A percentile compares a stretch with the other conserved stretches of the same genome.
Evolutionary conservation across 441 rosid species (phyloP).

Genomic region (Syzygium syzygioides): DNA sequence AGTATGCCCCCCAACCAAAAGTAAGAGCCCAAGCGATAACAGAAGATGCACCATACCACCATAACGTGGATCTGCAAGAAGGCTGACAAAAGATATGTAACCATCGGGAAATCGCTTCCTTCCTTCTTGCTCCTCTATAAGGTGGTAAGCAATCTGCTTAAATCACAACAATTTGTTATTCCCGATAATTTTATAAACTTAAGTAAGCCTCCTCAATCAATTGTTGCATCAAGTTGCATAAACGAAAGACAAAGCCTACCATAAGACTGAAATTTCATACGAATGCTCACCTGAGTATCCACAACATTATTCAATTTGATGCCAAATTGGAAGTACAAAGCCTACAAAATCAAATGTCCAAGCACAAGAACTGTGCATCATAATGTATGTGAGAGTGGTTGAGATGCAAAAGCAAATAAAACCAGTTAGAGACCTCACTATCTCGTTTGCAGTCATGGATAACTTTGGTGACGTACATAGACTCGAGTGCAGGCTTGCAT

Average conservation of each 20-base stretch:
- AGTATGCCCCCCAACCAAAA: background rate
- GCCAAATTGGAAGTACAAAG: conserved; percentile 86
- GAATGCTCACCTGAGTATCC: conserved; percentile 74
- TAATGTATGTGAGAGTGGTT: conserved; percentile 6
- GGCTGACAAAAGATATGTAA: conserved; percentile 88
- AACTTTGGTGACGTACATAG: conserved; percentile 75
- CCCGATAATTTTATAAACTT: background rate
- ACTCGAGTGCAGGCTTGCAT: conserved; percentile 98
- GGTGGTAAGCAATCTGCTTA: conserved; percentile 75
- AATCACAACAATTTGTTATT: background rate
- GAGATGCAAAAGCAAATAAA: conserved; percentile 12
- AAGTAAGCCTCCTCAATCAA: background rate
- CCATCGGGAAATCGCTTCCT: conserved; percentile 47
- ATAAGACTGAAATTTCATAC: conserved; percentile 5
- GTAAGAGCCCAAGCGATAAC: background rate
- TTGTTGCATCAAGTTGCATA: background rate
- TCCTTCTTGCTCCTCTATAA: conserved; percentile 90
- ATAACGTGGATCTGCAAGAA: conserved; percentile 94
- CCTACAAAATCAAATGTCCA: conserved; percentile 34
- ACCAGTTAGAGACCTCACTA: conserved; percentile 73
- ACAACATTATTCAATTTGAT: conserved; percentile 73
- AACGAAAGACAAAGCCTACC: background rate
- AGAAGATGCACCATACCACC: conserved; percentile 47
- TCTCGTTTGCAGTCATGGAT: conserved; percentile 99
- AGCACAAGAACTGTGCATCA: background rate